Evolutionary conservation across 2,329 filamentous ascomycete species (phyloP).

Genomic region (Cladosporium sp.): DNA sequence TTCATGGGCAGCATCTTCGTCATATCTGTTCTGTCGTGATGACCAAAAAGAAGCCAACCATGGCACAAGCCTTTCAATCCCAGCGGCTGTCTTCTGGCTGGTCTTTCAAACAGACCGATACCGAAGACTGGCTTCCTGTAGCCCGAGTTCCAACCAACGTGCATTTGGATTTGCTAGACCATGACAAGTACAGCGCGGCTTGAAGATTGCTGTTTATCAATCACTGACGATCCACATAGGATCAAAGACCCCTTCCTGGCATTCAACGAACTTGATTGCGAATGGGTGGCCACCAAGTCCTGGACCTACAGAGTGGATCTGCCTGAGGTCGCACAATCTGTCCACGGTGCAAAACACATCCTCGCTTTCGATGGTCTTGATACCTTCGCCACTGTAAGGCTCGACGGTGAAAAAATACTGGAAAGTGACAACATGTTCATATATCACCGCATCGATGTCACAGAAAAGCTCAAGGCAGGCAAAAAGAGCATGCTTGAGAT

Average conservation of each 20-base stretch:
- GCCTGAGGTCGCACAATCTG: constrained; percentile 26
- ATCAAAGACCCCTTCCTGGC: constrained; percentile 46
- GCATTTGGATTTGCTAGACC: constrained; percentile 42
- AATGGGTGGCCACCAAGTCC: constrained; percentile 44
- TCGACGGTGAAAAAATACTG: constrained; percentile 51
- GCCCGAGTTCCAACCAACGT: constrained; percentile 43
- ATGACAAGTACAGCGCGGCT: constrained; percentile 35
- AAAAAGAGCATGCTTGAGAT: constrained; percentile 48
- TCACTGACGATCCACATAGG: constrained; percentile 26
- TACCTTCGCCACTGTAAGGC: constrained; percentile 53
- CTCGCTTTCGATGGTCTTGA: constrained; percentile 60
- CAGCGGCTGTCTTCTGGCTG: constrained; percentile 36
- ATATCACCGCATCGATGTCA: constrained; percentile 51
- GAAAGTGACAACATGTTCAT: constrained; percentile 59
- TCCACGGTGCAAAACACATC: constrained; percentile 34
- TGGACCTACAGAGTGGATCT: constrained; percentile 44
- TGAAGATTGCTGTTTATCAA: neutral
- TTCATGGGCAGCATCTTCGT: too few species aligned
- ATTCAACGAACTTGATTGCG: constrained; percentile 44
- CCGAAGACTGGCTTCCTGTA: constrained; percentile 39
- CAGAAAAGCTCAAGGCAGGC: constrained; percentile 32
- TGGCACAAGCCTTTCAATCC: constrained; percentile 14
- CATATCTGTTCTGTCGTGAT: neutral
- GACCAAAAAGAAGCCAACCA: constrained; percentile 7
- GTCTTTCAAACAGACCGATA: constrained; percentile 41